Evolutionary conservation across 2,329 filamentous ascomycete species (phyloP), one percentile per base, ranked within the genome.

Genomic region (Lomentospora prolificans): DNA sequence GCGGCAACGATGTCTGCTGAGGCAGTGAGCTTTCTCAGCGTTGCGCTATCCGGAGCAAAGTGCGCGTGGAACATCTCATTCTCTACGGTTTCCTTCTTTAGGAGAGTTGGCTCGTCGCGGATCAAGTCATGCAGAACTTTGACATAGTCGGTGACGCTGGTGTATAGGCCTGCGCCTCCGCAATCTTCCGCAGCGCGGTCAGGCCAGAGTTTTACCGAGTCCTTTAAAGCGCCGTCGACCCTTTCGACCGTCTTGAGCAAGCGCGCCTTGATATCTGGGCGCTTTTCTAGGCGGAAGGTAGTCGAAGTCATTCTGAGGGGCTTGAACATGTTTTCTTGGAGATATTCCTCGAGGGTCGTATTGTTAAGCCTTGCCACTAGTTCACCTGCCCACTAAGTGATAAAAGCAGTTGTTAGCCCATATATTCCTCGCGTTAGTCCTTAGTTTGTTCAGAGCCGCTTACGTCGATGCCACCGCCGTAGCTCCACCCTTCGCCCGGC

Each of bases 391-490:
- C 46, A 50, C 46, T 50, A 17, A n/a, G n/a, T n/a, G n/a, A n/a
- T n/a, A n/a, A n/a, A n/a, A n/a, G n/a, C n/a, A n/a, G n/a, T n/a
- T n/a, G n/a, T n/a, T n/a, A n/a, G n/a, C n/a, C n/a, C n/a, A n/a
- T n/a, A n/a, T n/a, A n/a, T n/a, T n/a, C n/a, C n/a, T n/a, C n/a
- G n/a, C n/a, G n/a, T n/a, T n/a, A n/a, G n/a, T n/a, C n/a, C n/a
- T n/a, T n/a, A n/a, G n/a, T n/a, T n/a, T n/a, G n/a, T n/a, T n/a
- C n/a, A n/a, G n/a, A n/a, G n/a, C n/a, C 12, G 25, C 55, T 50
- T 33, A 56, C 48, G 14, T 56, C 55, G 22, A 56, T 27, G 10
- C 55, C 46, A 12, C 55, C 55, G 14, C 55, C 46, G 14, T 56
- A 56, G 6, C 31, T 25, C 55, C 55, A 56, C 19, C 46, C 46